phyloP scores from a whole-genome alignment of 768 basidiomycete species.

The Termitomyces titanicus region DNA sequence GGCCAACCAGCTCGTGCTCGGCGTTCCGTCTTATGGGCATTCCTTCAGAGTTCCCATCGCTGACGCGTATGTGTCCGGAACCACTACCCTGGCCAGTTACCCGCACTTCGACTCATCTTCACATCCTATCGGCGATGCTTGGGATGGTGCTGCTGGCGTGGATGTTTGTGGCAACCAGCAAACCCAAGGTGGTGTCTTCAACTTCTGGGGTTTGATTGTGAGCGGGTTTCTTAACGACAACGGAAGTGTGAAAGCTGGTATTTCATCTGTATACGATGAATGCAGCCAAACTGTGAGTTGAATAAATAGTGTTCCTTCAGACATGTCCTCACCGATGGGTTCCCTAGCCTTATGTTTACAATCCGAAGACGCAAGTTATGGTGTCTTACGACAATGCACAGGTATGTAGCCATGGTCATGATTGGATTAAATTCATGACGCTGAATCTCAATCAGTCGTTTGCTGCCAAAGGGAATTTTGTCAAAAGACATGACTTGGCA shows the following conservation, averaged over 20 bases:
- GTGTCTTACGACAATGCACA: constrained; percentile 45
- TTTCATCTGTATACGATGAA: constrained; percentile 51
- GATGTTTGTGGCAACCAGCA: constrained; percentile 57
- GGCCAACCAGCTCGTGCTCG: constrained; percentile 63
- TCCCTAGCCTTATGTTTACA: constrained; percentile 42
- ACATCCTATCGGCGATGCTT: constrained; percentile 57
- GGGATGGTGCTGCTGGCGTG: constrained; percentile 49
- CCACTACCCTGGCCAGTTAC: constrained; percentile 39
- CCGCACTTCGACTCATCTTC: constrained; percentile 49
- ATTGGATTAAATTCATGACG: neutral
- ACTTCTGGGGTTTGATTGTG: constrained; percentile 65
- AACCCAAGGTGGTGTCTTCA: constrained; percentile 47
- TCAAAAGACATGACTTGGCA: constrained; percentile 43
- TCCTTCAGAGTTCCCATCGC: constrained; percentile 53
- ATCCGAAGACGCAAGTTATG: constrained; percentile 38
- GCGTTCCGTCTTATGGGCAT: constrained; percentile 83
- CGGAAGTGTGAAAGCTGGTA: constrained; percentile 45
- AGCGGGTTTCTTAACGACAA: constrained; percentile 49
- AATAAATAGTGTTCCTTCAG: neutral
- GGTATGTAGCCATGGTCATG: constrained; percentile 18
- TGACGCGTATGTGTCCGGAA: constrained; percentile 39
- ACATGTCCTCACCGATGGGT: neutral
- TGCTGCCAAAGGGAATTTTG: constrained; percentile 54
- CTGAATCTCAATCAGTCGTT: constrained; percentile 28
- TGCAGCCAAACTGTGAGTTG: constrained; percentile 71